Base-by-base conservation (phyloP, 768 basidiomycete genomes). In the Boletus huronensis region DNA sequence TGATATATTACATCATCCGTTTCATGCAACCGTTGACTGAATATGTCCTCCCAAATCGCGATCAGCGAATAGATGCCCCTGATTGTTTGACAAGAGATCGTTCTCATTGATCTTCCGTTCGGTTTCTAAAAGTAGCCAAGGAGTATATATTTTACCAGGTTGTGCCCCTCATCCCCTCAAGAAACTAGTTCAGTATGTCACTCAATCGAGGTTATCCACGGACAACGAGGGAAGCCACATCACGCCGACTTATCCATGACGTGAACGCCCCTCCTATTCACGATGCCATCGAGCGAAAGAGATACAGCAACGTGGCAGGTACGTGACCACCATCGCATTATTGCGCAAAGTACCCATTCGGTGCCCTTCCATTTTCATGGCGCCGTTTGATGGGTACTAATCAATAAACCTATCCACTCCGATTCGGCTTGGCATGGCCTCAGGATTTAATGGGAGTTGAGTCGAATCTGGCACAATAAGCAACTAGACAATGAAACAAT, bases 191-290 rank as follows among this genome's bases (percentile, higher is more conserved):
- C 39, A 16, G 35, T 38, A 31, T 3, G 41, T 50, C 50, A 49
- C 47, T 29, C 50, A 41, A 39, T 40, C 45, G 47, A 50, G 55
- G 58, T 43, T 62, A 50, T 52, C 50, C 53, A 58, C 56, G 6
- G 26, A 51, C 62, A 31, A 50, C 34, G 44, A 55, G 34, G 66
- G 63, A 57, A 65, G 50, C 11, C 17, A 17, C 19, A 41, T 48
- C 9, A 52, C 63, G 60, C 60, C 66, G 42, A 65, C 60, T 63
- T 68, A 65, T 65, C 58, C 50, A 29, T 66, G 44, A 45, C 65
- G 63, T 68, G 50, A 68, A 46, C 26, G 5, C 2, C 17, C 4
- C 31, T 40, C 19, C 47, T 25, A 39, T 43, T 45, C 39, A n/a
- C 35, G 23, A 31, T 11, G 36, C 32, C 35, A 53, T 36, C 28